Evolutionary conservation across 116 monocot genomes (phyloP), one percentile per base, ranked within the genome.

Genomic region (Iris pallida): DNA sequence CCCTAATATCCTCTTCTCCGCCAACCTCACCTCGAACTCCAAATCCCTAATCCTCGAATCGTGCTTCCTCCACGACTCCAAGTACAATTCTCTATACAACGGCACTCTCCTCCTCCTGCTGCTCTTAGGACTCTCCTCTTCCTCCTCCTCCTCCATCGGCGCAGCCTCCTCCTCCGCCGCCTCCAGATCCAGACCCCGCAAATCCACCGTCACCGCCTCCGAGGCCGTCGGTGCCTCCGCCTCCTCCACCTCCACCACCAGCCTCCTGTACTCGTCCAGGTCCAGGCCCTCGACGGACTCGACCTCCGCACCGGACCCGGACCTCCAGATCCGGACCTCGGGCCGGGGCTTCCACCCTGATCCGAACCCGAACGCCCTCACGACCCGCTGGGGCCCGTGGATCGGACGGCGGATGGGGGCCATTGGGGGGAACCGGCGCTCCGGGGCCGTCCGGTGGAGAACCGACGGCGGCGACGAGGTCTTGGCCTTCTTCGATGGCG

Each of bases 311-410:
- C 58, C 16, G 10, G 58, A 16, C 16, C 4, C 16, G 8, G 9
- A 61, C 13, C 4, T 66, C 10, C 53, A 7, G 8, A 42, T 66
- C 16, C 53, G 3, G 49, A 51, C 49, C 0, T 13, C 11, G 49
- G 13, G 7, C 49, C 60, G 41, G 60, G 13, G 11, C 13, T 11
- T 42, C 5, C 1, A 14, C 42, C 45, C 5, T 44, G 46, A 44
- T n/a, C 68, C 56, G 68, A 68, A 55, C 4, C 55, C 55, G 45
- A 69, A 69, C 4, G 16, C 46, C 16, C 20, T 44, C 0, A 58
- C 2, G 56, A 45, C 18, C 17, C 57, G 69, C 58, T 69, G 69
- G 42, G 69, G 69, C 7, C 42, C 69, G 58, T 69, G 69, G n/a
- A 69, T 16, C 4, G 15, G 58, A 4, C 69, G 69, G 6, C 16